A percentile compares a stretch with the other conserved stretches of the same genome.
phyloP scores from a whole-genome alignment of 441 rosid genomes.

The Kokia cookei region DNA sequence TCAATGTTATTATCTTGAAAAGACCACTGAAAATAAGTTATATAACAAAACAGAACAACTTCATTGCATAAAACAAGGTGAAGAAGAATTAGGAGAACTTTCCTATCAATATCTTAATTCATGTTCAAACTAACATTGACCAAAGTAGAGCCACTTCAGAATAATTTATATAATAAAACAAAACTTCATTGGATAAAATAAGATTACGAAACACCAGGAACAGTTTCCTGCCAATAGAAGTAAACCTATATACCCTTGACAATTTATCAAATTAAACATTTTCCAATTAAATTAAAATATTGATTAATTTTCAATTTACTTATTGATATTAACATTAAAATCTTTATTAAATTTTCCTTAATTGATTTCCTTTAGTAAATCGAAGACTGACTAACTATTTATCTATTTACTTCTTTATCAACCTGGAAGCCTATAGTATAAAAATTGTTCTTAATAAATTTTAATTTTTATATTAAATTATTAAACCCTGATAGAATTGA shows the following conservation, averaged over 20 bases:
- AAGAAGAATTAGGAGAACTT: not conserved
- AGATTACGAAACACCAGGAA: too few species aligned
- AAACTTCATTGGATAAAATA: not conserved
- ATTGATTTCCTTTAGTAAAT: not conserved
- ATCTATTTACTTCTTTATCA: not conserved
- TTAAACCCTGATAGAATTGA: not conserved
- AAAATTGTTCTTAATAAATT: not conserved
- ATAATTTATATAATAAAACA: not conserved
- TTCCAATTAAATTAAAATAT: too few species aligned
- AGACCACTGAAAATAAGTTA: not conserved
- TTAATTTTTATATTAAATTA: not conserved
- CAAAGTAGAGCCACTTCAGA: not conserved
- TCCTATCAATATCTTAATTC: not conserved
- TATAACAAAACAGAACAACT: not conserved
- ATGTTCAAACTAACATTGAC: not conserved
- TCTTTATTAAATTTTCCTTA: too few species aligned
- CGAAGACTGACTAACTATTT: not conserved
- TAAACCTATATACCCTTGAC: not conserved
- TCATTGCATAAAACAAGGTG: not conserved
- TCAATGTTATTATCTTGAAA: not conserved
- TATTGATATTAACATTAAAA: not conserved
- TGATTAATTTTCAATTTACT: not conserved
- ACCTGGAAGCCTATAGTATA: not conserved
- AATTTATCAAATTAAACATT: too few species aligned
- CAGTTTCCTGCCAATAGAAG: not conserved